phyloP scores from a whole-genome alignment of 1,284 basidiomycete genomes.

The Schizophyllum commune region DNA sequence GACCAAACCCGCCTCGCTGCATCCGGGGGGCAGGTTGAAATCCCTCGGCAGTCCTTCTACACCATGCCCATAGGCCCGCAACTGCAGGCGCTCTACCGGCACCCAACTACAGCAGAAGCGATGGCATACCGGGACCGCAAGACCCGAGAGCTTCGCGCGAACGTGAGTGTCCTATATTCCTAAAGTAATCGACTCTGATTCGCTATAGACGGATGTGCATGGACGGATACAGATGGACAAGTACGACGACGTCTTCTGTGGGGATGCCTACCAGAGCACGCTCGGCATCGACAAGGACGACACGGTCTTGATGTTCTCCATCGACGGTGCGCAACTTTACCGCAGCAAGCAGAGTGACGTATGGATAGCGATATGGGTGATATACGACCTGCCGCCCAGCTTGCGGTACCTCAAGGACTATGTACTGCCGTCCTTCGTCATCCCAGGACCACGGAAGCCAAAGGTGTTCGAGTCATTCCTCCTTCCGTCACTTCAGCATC shows the following conservation, averaged over 20 bases:
- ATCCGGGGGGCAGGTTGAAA: constrained; percentile 6
- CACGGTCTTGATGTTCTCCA: constrained; percentile 20
- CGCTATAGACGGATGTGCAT: no score
- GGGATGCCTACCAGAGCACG: no score
- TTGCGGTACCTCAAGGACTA: constrained; percentile 4
- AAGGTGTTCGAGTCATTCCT: constrained; percentile 4
- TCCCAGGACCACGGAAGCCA: constrained; percentile 3
- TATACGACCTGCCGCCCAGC: constrained; percentile 4
- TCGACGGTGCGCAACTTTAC: constrained; percentile 19
- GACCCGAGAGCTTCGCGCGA: background rate
- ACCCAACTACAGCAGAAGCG: constrained; percentile 14
- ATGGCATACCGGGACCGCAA: constrained; percentile 18
- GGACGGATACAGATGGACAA: no score
- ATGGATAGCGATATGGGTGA: constrained; percentile 16
- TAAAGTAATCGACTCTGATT: no score
- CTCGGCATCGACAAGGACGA: constrained; percentile 18
- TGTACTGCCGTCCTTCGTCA: background rate
- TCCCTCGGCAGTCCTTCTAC: constrained; percentile 20
- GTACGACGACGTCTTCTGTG: no score
- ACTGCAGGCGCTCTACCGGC: constrained; percentile 23
- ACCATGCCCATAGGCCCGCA: constrained; percentile 29
- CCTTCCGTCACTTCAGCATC: constrained; percentile 4
- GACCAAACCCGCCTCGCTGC: constrained; percentile 2
- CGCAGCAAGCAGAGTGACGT: constrained; percentile 15
- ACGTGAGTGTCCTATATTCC: no score